A percentile compares a stretch with the other conserved stretches of the same genome.
Conservation (phyloP, 2,329 filamentous ascomycete genomes). For the Colletotrichum orchidophilum region DNA sequence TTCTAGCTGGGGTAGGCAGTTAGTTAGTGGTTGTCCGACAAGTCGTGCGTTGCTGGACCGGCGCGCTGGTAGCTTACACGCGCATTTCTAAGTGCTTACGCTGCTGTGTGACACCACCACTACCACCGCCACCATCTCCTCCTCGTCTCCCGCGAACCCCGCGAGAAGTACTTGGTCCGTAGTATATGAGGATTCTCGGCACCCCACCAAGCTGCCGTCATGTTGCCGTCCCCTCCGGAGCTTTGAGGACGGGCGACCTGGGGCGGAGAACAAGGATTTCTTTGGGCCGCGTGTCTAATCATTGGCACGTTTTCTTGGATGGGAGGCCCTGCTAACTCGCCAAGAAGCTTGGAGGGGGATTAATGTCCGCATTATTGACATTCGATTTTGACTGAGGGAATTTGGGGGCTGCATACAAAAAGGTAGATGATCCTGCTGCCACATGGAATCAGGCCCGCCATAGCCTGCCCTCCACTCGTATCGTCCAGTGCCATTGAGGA, state of each 20-base stretch:
- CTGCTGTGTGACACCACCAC: neutral
- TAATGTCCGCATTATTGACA: constrained; percentile 5
- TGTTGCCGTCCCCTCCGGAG: neutral
- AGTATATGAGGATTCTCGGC: neutral
- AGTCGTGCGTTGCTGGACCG: neutral
- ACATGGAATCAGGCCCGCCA: neutral
- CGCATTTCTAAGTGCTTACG: constrained; percentile 13
- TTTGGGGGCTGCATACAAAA: constrained; percentile 24
- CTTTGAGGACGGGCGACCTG: constrained; percentile 9
- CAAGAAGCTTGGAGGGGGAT: neutral
- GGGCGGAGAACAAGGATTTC: constrained; percentile 11
- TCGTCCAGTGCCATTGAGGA: neutral
- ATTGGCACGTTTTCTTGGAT: neutral
- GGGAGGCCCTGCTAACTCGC: neutral
- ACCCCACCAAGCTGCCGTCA: constrained; percentile 8
- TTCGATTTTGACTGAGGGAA: neutral
- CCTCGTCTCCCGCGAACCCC: neutral
- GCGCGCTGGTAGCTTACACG: neutral
- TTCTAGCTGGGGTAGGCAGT: neutral
- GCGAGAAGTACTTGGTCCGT: neutral
- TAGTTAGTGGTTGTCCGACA: neutral
- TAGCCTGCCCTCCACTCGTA: neutral
- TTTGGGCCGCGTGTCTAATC: constrained; percentile 4
- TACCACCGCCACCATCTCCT: neutral
- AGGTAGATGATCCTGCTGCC: neutral